These are phyloP conservation scores for Lasiodiplodia sp. DNA, from an alignment of 2,329 filamentous ascomycete species.

Conservation along the genomic window DNA sequence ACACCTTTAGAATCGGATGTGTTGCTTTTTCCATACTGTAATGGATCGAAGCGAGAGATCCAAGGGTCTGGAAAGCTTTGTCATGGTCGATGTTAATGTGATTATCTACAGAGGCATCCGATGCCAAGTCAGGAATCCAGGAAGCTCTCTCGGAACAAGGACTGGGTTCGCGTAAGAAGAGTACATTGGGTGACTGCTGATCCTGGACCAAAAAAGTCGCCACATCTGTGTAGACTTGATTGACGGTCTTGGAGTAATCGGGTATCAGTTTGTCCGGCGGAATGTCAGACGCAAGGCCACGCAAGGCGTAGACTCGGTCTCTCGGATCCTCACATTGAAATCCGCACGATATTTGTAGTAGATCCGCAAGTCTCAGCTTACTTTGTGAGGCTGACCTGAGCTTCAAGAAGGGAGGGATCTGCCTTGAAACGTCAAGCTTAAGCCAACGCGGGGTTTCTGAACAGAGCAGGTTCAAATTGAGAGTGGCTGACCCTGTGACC, in stretches of 20 bases:
- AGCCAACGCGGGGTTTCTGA: not conserved
- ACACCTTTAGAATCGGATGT: no score
- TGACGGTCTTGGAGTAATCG: not conserved
- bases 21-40: no score
- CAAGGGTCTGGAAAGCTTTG: no score
- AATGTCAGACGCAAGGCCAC: not conserved
- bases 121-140: not conserved
- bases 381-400: no score
- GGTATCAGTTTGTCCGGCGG: not conserved
- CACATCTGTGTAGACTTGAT: not conserved
- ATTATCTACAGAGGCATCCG: not conserved
- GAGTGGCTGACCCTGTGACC: not conserved
- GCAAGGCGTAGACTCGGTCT: constrained; percentile 4
- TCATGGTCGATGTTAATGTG: no score
- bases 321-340: not conserved
- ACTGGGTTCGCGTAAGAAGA: not conserved
- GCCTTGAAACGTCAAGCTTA: not conserved
- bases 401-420: no score
- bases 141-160: not conserved
- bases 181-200: not conserved
- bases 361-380: not conserved
- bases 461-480: not conserved
- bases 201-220: not conserved
- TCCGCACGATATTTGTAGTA: not conserved
- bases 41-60: no score